These are phyloP conservation scores for Monascus ruber DNA, from an alignment of 2,329 filamentous ascomycete genomes.

Conservation along the genomic window DNA sequence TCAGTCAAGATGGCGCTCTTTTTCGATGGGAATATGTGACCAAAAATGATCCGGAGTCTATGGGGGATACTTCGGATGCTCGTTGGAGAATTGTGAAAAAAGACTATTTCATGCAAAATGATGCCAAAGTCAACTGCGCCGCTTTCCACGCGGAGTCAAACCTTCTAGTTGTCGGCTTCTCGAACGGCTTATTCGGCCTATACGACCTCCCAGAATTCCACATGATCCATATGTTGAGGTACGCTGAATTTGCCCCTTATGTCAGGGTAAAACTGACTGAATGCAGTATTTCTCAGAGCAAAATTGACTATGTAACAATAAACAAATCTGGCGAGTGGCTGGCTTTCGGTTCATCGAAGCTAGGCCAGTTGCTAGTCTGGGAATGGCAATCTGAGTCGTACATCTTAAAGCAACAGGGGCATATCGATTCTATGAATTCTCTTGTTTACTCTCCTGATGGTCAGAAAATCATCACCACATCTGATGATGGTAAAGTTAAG, in stretches of 20 bases:
- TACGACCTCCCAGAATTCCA: constrained; percentile 96
- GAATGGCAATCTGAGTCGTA: constrained; percentile 99
- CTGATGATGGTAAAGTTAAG: constrained; percentile 96
- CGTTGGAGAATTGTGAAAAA: constrained; percentile 86
- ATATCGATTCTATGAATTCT: constrained; percentile 91
- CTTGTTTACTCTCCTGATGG: constrained; percentile 90
- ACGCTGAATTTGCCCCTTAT: constrained; percentile 4
- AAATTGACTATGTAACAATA: constrained; percentile 88
- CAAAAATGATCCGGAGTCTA: constrained; percentile 49
- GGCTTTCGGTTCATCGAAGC: constrained; percentile 87
- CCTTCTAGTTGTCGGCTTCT: constrained; percentile 93
- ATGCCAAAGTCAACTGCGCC: constrained; percentile 78
- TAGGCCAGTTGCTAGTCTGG: constrained; percentile 95
- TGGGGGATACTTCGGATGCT: constrained; percentile 54
- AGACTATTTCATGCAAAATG: constrained; percentile 89
- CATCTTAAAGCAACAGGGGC: constrained; percentile 93
- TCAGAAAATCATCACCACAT: constrained; percentile 80
- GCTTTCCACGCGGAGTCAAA: constrained; percentile 77
- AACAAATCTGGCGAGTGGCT: constrained; percentile 95
- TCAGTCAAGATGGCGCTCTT: constrained; percentile 93
- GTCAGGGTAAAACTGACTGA: constrained; percentile 1
- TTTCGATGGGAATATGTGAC: constrained; percentile 82
- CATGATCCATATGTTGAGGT: constrained; percentile 71
- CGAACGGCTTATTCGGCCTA: constrained; percentile 82
- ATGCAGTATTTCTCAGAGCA: constrained; percentile 84